A percentile compares a stretch with the other conserved stretches of the same genome.
These are phyloP conservation scores for Aspergillus ostianus DNA, from an alignment of 495 filamentous ascomycete species.

Conservation along the genomic window DNA sequence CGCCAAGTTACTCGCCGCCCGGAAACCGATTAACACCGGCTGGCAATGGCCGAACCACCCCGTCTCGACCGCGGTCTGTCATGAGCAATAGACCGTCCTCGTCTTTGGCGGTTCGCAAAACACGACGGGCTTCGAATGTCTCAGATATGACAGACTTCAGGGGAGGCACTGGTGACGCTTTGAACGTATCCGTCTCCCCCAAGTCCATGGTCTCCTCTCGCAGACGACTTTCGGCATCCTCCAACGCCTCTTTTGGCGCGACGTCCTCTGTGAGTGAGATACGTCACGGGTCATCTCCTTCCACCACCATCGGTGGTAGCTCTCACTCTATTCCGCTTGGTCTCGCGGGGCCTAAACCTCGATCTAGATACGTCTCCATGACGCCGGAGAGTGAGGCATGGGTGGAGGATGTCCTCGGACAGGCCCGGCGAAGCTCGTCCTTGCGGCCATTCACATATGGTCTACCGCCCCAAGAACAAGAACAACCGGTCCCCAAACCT, in stretches of 20 bases:
- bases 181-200: constrained; percentile 34
- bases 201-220: constrained; percentile 22
- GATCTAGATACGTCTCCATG: constrained; percentile 44
- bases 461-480: constrained; percentile 16
- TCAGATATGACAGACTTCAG: constrained; percentile 34
- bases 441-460: constrained; percentile 22
- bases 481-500: constrained; percentile 4
- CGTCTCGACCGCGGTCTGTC: constrained; percentile 36
- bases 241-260: constrained; percentile 34
- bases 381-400: constrained; percentile 52
- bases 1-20: constrained; percentile 32
- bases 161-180: constrained; percentile 25
- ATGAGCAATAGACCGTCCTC: constrained; percentile 39
- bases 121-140: constrained; percentile 37
- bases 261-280: constrained; percentile 27
- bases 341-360: constrained; percentile 48
- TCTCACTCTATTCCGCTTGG: constrained; percentile 40
- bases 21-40: constrained; percentile 23
- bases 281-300: constrained; percentile 20
- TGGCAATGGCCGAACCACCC: constrained; percentile 30
- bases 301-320: constrained; percentile 16
- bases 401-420: constrained; percentile 47
- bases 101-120: constrained; percentile 42
- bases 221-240: constrained; percentile 41
- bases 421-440: constrained; percentile 41